phyloP scores from a whole-genome alignment of 345 rosid species.

The Eucalyptus regnans region DNA sequence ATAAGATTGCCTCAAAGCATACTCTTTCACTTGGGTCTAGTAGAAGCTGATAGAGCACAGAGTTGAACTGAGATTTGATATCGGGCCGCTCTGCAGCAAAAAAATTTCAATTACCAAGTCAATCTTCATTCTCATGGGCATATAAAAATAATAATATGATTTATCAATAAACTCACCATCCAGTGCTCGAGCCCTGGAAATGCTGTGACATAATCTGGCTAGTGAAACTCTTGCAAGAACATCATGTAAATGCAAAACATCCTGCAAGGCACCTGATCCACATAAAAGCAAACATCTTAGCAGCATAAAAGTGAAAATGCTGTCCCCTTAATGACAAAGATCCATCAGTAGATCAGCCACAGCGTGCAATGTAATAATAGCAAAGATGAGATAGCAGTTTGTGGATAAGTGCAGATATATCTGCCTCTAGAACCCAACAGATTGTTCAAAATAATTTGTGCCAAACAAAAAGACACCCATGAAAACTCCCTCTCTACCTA shows the following conservation, averaged over 20 bases:
- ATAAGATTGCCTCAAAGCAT: conserved; percentile 93
- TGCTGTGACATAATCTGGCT: conserved; percentile 84
- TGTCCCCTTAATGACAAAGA: not conserved
- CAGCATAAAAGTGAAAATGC: not conserved
- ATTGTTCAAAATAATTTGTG: not conserved
- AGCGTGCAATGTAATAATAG: not conserved
- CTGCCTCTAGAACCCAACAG: not conserved
- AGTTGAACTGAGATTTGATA: conserved; percentile 86
- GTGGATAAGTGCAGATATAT: not conserved
- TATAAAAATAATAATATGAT: not conserved
- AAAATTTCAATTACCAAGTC: conserved; percentile 4
- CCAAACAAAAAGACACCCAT: not conserved
- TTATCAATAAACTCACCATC: conserved; percentile 53
- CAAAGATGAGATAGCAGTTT: not conserved
- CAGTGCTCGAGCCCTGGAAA: conserved; percentile 85
- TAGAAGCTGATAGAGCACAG: conserved; percentile 89
- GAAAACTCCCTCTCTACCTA: not conserved
- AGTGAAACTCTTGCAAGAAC: conserved; percentile 96
- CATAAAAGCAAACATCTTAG: not conserved
- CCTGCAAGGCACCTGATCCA: conserved; percentile 91
- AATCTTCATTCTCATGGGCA: not conserved
- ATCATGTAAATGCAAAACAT: conserved; percentile 97
- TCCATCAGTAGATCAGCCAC: not conserved
- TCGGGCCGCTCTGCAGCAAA: conserved; percentile 74
- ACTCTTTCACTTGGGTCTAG: conserved; percentile 99